Conservation (phyloP, 2,329 filamentous ascomycete genomes). For the Microdochium nivale region DNA sequence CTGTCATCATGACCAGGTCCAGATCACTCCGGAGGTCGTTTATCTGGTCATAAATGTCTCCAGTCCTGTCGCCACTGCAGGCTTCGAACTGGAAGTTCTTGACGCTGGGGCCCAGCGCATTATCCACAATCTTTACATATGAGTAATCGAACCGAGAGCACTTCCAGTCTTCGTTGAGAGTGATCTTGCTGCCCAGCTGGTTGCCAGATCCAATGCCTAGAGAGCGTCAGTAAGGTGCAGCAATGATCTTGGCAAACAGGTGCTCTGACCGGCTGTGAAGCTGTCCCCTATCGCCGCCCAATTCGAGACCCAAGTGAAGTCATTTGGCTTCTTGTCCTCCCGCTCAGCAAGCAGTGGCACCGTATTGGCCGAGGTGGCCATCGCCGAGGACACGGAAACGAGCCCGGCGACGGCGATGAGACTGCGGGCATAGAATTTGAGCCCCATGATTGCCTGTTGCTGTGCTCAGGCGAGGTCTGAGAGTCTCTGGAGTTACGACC, state of each 20-base stretch:
- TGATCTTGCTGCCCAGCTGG: constrained; percentile 4
- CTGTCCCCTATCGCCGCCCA: constrained; percentile 13
- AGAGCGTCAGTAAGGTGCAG: neutral
- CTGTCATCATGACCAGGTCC: constrained; percentile 26
- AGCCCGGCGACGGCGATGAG: too few relatives aligned
- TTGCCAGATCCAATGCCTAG: constrained; percentile 12
- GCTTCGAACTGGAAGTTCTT: constrained; percentile 19
- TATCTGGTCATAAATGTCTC: constrained; percentile 17
- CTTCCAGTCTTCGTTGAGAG: neutral
- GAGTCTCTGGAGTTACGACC: too few relatives aligned
- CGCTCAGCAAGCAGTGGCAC: neutral
- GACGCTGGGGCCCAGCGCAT: constrained; percentile 7
- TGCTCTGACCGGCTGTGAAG: constrained; percentile 10
- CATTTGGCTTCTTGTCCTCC: neutral
- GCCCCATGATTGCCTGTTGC: too few relatives aligned
- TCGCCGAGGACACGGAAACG: too few relatives aligned
- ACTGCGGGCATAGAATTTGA: too few relatives aligned
- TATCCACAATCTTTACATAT: constrained; percentile 8
- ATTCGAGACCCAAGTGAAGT: constrained; percentile 7
- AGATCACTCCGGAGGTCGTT: constrained; percentile 13
- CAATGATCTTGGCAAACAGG: neutral
- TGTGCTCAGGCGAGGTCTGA: too few relatives aligned
- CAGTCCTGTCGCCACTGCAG: constrained; percentile 16
- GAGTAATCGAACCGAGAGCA: constrained; percentile 11
- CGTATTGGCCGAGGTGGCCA: neutral